These are phyloP conservation scores for Lichtheimia ramosa DNA, from an alignment of 371 early-diverging fungal species.

Conservation along the genomic window DNA sequence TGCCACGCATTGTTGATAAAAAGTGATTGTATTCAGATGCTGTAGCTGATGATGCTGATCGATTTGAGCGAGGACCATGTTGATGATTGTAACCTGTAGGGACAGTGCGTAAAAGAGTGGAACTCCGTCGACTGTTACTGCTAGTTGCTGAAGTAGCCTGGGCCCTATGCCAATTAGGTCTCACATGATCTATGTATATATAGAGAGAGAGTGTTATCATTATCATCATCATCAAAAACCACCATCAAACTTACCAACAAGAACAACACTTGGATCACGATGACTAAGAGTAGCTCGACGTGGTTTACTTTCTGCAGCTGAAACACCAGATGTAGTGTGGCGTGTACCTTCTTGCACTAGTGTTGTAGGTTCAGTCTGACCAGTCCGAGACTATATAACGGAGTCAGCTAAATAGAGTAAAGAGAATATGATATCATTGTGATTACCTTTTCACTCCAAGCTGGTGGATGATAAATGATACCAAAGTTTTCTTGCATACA, in stretches of 20 bases:
- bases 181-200: slow-evolving; percentile 64
- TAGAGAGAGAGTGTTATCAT: neutral
- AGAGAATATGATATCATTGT: too few species aligned
- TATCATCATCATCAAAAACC: too few species aligned
- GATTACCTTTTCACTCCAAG: slow-evolving; percentile 4
- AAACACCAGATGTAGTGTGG: slow-evolving; percentile 45
- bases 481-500: slow-evolving; percentile 89
- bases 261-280: slow-evolving; percentile 68
- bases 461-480: slow-evolving; percentile 66
- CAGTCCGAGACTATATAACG: too few species aligned
- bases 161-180: slow-evolving; percentile 62
- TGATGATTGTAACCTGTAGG: neutral
- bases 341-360: neutral
- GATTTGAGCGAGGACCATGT: slow-evolving; percentile 30
- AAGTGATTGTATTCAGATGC: slow-evolving; percentile 61
- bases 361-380: too few species aligned
- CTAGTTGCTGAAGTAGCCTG: neutral
- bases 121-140: neutral
- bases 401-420: too few species aligned
- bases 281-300: slow-evolving; percentile 62
- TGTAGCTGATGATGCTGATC: slow-evolving; percentile 44
- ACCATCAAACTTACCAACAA: slow-evolving; percentile 70
- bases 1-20: slow-evolving; percentile 42
- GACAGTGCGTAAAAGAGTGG: slow-evolving; percentile 10
- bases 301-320: slow-evolving; percentile 21